phyloP scores from a whole-genome alignment of 192 early-diverging fungal species.

The Coemansia asiatica region DNA sequence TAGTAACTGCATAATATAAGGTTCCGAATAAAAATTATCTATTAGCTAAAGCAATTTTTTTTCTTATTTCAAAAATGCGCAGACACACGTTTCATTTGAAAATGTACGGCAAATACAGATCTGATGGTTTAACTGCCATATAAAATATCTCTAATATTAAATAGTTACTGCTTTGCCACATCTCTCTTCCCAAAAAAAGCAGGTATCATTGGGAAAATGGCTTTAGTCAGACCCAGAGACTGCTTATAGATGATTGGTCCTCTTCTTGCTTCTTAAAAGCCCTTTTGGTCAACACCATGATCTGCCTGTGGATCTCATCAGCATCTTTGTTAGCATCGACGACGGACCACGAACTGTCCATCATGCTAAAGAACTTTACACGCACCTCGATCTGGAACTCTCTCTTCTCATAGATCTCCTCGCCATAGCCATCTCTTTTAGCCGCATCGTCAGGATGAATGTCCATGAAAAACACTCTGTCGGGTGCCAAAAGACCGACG shows the following conservation, averaged over 20 bases:
- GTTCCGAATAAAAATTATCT: too few relatives aligned
- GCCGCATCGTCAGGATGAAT: constrained; percentile 73
- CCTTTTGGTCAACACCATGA: constrained; percentile 31
- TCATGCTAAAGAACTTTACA: constrained; percentile 64
- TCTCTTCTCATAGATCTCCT: constrained; percentile 86
- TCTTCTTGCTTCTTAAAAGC: constrained; percentile 32
- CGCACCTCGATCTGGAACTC: constrained; percentile 82
- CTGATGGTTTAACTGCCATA: not conserved
- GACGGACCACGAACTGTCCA: constrained; percentile 55
- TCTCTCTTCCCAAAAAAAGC: not conserved
- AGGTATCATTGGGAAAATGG: too few relatives aligned
- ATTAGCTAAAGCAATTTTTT: too few relatives aligned
- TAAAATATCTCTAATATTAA: not conserved
- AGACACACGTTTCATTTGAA: not conserved
- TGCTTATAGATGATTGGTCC: constrained; percentile 32
- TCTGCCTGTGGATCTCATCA: constrained; percentile 46
- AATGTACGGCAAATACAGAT: not conserved
- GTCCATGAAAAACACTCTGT: constrained; percentile 87
- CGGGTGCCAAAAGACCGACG: constrained; percentile 79
- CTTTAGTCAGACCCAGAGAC: constrained; percentile 33
- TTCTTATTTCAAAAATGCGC: not conserved
- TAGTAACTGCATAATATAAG: constrained; percentile 4
- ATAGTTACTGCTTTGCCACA: not conserved
- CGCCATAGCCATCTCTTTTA: constrained; percentile 82
- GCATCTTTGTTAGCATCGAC: constrained; percentile 42